phyloP scores from a whole-genome alignment of 164 flowering plant genomes.

The Magnolia kwangsiensis region DNA sequence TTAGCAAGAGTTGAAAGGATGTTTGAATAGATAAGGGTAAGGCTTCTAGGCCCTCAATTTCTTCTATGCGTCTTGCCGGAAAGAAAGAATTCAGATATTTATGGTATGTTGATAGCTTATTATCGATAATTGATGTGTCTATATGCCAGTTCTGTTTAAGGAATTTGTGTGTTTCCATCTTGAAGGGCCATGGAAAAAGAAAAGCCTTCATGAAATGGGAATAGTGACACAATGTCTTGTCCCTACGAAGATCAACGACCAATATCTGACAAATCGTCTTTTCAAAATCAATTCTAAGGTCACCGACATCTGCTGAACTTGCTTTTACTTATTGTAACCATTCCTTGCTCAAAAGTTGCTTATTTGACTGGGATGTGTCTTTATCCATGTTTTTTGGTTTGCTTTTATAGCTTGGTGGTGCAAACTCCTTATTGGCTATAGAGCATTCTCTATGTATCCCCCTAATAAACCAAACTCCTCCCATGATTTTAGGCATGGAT shows the following conservation, averaged over 20 bases:
- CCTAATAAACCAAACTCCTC: slow-evolving; percentile 50
- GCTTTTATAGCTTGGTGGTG: slow-evolving; percentile 68
- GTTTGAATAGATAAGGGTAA: slow-evolving; percentile 52
- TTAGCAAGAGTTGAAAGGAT: slow-evolving; percentile 62
- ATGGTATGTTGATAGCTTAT: slow-evolving; percentile 44
- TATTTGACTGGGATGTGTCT: background rate
- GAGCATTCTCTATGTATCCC: slow-evolving; percentile 57
- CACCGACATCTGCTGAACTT: background rate
- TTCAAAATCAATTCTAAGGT: slow-evolving; percentile 90
- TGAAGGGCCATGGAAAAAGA: too few species aligned
- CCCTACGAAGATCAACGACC: slow-evolving; percentile 68
- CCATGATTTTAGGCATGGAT: slow-evolving; percentile 86
- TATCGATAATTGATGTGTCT: too few species aligned
- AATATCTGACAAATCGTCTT: slow-evolving; percentile 77
- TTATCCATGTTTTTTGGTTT: background rate
- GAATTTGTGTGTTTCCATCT: too few species aligned
- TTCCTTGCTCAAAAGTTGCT: background rate
- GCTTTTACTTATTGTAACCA: background rate
- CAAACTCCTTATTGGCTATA: slow-evolving; percentile 64
- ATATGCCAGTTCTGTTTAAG: too few species aligned
- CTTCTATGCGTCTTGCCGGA: slow-evolving; percentile 76
- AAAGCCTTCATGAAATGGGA: slow-evolving; percentile 51
- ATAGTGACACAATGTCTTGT: slow-evolving; percentile 64
- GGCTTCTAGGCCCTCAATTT: slow-evolving; percentile 59
- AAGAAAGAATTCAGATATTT: slow-evolving; percentile 65